phyloP scores from a whole-genome alignment of 2,329 filamentous ascomycete species.

The Phaeoacremonium minimum region DNA sequence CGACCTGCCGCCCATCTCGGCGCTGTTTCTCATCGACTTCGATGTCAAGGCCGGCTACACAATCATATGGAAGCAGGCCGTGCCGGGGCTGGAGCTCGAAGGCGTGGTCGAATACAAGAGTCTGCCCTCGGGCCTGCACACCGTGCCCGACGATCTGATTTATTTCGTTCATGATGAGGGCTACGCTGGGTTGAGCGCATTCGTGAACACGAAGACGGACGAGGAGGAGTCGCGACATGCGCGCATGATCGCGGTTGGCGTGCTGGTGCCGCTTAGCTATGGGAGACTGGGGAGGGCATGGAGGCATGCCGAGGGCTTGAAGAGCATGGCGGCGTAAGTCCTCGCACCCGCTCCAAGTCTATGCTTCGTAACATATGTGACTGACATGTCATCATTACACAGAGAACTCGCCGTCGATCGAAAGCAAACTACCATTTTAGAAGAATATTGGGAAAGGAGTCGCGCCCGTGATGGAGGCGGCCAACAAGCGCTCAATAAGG shows the following conservation, averaged over 20 bases:
- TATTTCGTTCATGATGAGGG: conserved; percentile 84
- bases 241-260: conserved; percentile 86
- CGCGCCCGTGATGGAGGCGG: conserved; percentile 36
- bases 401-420: conserved; percentile 62
- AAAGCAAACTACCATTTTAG: conserved; percentile 58
- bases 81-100: conserved; percentile 69
- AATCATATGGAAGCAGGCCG: conserved; percentile 78
- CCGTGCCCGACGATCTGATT: conserved; percentile 80
- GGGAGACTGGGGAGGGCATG: conserved; percentile 84
- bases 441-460: conserved; percentile 75
- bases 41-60: conserved; percentile 91
- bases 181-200: conserved; percentile 87
- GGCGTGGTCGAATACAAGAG: conserved; percentile 95
- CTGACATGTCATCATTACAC: not conserved
- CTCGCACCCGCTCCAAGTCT: not conserved
- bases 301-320: conserved; percentile 76
- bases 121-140: conserved; percentile 87
- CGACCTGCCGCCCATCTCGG: conserved; percentile 62
- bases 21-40: conserved; percentile 85
- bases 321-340: conserved; percentile 66
- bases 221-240: conserved; percentile 78
- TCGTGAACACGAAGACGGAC: conserved; percentile 76
- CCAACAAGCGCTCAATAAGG: conserved; percentile 27
- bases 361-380: not conserved
- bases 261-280: conserved; percentile 80